Evolutionary conservation across 2,329 filamentous ascomycete species (phyloP), one percentile per base, ranked within the genome.

Genomic region (Fusarium sp.): DNA sequence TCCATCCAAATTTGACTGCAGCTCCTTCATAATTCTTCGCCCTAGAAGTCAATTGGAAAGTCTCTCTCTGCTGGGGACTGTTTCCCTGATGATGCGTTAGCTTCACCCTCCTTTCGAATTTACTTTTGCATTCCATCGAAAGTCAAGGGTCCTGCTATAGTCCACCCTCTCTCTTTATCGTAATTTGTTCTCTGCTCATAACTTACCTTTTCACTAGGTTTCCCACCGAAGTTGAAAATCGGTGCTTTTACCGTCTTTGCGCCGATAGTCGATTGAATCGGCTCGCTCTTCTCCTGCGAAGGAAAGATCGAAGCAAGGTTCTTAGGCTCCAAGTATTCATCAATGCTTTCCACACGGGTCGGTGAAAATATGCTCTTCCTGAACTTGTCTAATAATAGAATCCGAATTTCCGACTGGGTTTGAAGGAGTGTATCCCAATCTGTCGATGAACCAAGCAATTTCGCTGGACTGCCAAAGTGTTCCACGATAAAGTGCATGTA

Each of bases 21-120:
- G 42, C 56, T 48, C n/a, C 32, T 39, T 59, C 32, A 32, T 48
- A 17, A 18, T 48, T 59, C 42, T 59, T 59, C 17, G 20, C 20
- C 11, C 18, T 59, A 8, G 7, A n/a, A 32, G 20, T 10, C 12
- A 59, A 48, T n/a, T 48, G 56, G 42, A 48, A 48, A 15, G 56
- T 4, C 42, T 59, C 56, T 48, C 24, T n/a, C 32, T 39, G 26
- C 42, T 48, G 56, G 14, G 24, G 24, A 20, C 42, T 59, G 24
- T 11, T 22, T 24, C 24, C 39, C 56, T 59, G 15, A 20, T 20
- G 2, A 48, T 20, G 7, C 4, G 56, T 59, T 9, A 59, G 56
- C 42, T 59, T 48, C 24, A 30, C 6, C 8, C 42, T 24, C 11
- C 13, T 47, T 36, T 38, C 12, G 4, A 26, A 30, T 39, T 13